These are phyloP conservation scores for Chaetomium strumarium DNA, from an alignment of 2,329 filamentous ascomycete genomes.

Conservation along the genomic window DNA sequence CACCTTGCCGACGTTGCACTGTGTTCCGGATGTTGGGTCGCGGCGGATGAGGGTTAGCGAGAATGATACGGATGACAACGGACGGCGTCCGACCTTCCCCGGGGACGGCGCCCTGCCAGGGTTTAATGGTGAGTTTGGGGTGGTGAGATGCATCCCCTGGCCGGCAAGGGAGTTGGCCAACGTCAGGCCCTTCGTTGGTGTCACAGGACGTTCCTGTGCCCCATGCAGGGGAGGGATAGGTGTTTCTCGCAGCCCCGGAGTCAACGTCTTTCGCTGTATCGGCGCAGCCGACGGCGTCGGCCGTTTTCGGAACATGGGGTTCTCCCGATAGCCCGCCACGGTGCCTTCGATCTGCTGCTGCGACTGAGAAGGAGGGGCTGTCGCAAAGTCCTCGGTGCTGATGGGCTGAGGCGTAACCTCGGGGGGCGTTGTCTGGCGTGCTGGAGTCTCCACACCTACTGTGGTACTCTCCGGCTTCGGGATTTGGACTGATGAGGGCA, in stretches of 20 bases:
- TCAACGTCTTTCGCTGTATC: constrained; percentile 18
- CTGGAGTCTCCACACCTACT: background rate
- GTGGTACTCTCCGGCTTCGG: constrained; percentile 6
- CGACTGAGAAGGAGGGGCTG: background rate
- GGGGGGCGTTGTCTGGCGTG: background rate
- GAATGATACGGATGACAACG: constrained; percentile 38
- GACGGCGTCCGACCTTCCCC: background rate
- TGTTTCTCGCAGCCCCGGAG: background rate
- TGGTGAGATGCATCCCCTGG: background rate
- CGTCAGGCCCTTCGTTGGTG: constrained; percentile 4
- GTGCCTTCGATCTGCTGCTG: background rate
- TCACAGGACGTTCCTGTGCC: constrained; percentile 7
- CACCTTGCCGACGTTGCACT: constrained; percentile 71
- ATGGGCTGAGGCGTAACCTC: background rate
- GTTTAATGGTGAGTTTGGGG: background rate
- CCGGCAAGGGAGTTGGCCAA: background rate
- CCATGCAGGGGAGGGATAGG: background rate
- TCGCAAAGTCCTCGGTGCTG: background rate
- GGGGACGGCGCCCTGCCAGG: constrained; percentile 5
- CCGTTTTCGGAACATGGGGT: constrained; percentile 16
- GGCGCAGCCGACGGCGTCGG: background rate
- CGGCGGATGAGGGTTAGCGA: constrained; percentile 64
- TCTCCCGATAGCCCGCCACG: constrained; percentile 16
- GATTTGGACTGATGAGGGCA: constrained; percentile 34
- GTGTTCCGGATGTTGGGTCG: constrained; percentile 60